Percentiles rank a stretch among this genome's conserved stretches.
These are phyloP conservation scores for Cyberlindnera xishuangbannaensis DNA, from an alignment of 805 yeast species.

Conservation along the genomic window DNA sequence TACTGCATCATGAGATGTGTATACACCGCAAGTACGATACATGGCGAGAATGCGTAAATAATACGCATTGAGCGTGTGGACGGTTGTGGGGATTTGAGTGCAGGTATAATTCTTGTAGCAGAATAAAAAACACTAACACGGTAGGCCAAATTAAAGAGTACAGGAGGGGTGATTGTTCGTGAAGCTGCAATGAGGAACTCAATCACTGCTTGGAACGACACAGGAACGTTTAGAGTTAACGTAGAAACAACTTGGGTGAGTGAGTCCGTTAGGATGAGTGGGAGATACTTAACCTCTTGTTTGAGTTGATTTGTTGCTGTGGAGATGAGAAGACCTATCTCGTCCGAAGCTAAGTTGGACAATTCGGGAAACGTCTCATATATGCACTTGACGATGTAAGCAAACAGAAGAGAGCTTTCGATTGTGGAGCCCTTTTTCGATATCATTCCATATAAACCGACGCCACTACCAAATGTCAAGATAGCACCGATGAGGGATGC, in stretches of 20 bases:
- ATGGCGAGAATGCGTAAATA: conserved; percentile 86
- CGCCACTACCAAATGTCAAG: conserved; percentile 63
- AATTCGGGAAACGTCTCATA: conserved; percentile 91
- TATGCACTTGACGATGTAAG: conserved; percentile 87
- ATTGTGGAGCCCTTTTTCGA: conserved; percentile 84
- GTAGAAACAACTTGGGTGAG: conserved; percentile 19
- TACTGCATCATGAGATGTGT: conserved; percentile 85
- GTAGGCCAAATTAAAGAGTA: conserved; percentile 75
- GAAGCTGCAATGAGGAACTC: conserved; percentile 41
- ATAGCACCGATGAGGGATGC: conserved; percentile 86
- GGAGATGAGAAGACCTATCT: conserved; percentile 34
- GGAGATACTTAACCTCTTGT: conserved; percentile 28
- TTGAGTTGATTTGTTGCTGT: conserved; percentile 28
- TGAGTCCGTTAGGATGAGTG: conserved; percentile 25
- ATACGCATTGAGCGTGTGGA: conserved; percentile 37
- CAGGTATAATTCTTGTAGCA: conserved; percentile 91
- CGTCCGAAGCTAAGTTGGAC: conserved; percentile 47
- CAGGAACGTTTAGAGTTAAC: conserved; percentile 22
- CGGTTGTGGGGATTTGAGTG: conserved; percentile 38
- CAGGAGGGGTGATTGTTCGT: conserved; percentile 67
- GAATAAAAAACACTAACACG: conserved; percentile 84
- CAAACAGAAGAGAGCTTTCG: conserved; percentile 80
- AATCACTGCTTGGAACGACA: conserved; percentile 28
- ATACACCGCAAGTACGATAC: conserved; percentile 90
- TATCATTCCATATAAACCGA: conserved; percentile 80